These are phyloP conservation scores for Daldinia decipiens DNA, from an alignment of 495 filamentous ascomycete species.

Conservation along the genomic window DNA sequence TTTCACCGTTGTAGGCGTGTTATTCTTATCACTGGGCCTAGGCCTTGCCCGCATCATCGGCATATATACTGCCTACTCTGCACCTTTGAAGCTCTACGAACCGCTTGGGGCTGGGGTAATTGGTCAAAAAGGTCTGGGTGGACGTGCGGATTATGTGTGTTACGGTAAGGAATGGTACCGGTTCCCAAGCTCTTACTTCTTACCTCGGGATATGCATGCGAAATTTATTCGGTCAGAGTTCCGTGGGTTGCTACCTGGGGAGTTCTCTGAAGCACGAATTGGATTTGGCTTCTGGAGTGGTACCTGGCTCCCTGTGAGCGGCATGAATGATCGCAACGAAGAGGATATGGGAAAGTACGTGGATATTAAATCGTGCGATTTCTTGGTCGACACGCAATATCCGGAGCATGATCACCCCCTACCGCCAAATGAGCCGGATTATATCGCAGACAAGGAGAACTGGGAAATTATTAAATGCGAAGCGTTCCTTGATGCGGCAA, in stretches of 20 bases:
- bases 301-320: conserved; percentile 79
- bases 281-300: conserved; percentile 74
- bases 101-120: conserved; percentile 60
- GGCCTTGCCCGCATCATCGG: conserved; percentile 80
- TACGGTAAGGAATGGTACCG: conserved; percentile 99
- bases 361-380: conserved; percentile 77
- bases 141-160: conserved; percentile 77
- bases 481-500: conserved; percentile 80
- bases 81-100: conserved; percentile 80
- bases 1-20: conserved; percentile 59
- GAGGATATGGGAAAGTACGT: conserved; percentile 91
- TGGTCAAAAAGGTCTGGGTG: conserved; percentile 58
- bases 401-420: conserved; percentile 57
- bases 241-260: conserved; percentile 86
- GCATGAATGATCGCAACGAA: conserved; percentile 92
- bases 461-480: conserved; percentile 82
- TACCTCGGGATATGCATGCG: conserved; percentile 79
- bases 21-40: conserved; percentile 69
- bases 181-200: conserved; percentile 91
- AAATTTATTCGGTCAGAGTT: conserved; percentile 94
- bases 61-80: conserved; percentile 84
- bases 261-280: conserved; percentile 77
- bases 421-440: conserved; percentile 76
- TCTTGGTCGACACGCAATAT: conserved; percentile 89
- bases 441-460: conserved; percentile 69